Percentiles rank a stretch among this genome's conserved stretches.
Evolutionary conservation across 2,329 filamentous ascomycete genomes (phyloP).

Genomic region (Xylaria sp.): DNA sequence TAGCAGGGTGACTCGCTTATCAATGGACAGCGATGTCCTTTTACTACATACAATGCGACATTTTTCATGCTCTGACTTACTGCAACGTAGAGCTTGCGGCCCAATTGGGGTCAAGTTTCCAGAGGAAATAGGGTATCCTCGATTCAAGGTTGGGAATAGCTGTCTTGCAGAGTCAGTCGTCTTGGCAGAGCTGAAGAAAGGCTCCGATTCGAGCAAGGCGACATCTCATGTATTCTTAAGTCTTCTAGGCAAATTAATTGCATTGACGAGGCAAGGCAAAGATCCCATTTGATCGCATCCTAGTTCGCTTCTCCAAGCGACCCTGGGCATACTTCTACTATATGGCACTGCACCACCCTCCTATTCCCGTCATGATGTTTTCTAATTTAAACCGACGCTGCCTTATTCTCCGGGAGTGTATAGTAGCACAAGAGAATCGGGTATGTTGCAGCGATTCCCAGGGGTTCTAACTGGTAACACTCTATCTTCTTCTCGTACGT

Average conservation of each 20-base stretch:
- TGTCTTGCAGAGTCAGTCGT: not conserved
- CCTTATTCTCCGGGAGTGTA: not conserved
- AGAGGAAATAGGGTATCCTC: not conserved
- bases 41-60: constrained; percentile 4
- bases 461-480: not conserved
- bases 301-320: not conserved
- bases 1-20: constrained; percentile 11
- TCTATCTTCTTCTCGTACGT: no score
- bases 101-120: not conserved
- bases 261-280: constrained; percentile 2
- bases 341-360: not conserved
- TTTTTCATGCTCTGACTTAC: constrained; percentile 6
- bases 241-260: constrained; percentile 10
- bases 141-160: not conserved
- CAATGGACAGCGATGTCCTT: not conserved
- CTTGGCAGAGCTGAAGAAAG: constrained; percentile 9
- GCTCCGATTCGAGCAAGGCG: not conserved
- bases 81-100: not conserved
- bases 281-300: constrained; percentile 1
- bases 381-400: not conserved
- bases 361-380: not conserved
- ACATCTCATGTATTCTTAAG: not conserved
- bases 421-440: not conserved
- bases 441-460: not conserved
- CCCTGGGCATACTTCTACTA: not conserved